A percentile compares a stretch with the other conserved stretches of the same genome.
These are phyloP conservation scores for Phylloporus arenicola DNA, from an alignment of 768 basidiomycete genomes.

Conservation along the genomic window DNA sequence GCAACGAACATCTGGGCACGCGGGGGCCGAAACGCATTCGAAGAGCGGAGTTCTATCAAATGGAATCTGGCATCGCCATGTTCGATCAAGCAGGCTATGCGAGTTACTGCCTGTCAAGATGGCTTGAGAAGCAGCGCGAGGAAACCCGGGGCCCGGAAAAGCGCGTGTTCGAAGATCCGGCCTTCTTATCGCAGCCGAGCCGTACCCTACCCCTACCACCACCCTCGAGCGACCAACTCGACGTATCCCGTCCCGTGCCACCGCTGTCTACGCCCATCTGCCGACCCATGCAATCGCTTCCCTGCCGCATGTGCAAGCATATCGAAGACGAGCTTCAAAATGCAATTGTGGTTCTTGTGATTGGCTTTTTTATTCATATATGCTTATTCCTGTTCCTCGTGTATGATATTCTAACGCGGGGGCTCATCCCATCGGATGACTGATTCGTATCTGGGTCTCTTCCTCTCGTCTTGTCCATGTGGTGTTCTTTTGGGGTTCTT, in stretches of 20 bases:
- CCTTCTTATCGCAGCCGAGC: constrained; percentile 14
- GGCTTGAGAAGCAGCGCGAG: constrained; percentile 26
- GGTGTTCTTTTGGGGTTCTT: constrained; percentile 8
- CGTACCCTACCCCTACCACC: constrained; percentile 12
- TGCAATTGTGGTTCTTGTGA: constrained; percentile 19
- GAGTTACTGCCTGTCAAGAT: constrained; percentile 21
- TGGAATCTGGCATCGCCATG: constrained; percentile 22
- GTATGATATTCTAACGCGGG: constrained; percentile 27
- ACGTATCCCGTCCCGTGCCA: not conserved
- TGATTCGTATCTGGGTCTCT: constrained; percentile 2
- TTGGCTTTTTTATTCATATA: constrained; percentile 24
- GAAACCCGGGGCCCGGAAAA: constrained; percentile 13
- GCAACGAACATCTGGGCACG: constrained; percentile 7
- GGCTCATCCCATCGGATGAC: constrained; percentile 23
- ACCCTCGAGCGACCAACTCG: not conserved
- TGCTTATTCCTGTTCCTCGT: constrained; percentile 26
- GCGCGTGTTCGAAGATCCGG: constrained; percentile 20
- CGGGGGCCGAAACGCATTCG: constrained; percentile 6
- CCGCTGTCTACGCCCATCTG: not conserved
- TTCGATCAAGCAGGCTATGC: constrained; percentile 26
- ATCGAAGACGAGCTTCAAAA: constrained; percentile 28
- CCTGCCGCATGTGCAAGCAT: constrained; percentile 10
- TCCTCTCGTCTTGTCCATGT: constrained; percentile 2
- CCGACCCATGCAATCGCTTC: constrained; percentile 8
- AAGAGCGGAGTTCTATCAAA: constrained; percentile 26